Percentiles rank a stretch among this genome's conserved stretches.
Conservation (phyloP, 148 eudicot genomes). For the Oxyria digyna region DNA sequence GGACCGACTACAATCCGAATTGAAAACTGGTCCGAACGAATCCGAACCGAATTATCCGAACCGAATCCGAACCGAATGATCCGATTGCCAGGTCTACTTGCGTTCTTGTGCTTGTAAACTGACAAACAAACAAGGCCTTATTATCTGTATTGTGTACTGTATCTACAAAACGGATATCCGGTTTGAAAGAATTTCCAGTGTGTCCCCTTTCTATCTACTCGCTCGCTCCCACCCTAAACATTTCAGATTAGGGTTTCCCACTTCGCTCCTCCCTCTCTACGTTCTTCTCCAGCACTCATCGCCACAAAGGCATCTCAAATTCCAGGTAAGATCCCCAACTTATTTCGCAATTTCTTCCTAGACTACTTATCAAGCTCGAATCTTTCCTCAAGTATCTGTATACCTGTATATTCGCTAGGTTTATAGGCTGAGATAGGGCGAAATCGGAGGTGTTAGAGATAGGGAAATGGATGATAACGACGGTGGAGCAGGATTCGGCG, state of each 20-base stretch:
- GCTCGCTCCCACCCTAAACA: slow-evolving; percentile 16
- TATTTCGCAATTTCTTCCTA: background rate
- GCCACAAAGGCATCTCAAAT: background rate
- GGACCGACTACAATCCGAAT: too few relatives aligned
- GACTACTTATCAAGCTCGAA: background rate
- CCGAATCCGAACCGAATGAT: too few relatives aligned
- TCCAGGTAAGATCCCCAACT: slow-evolving; percentile 19
- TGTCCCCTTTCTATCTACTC: background rate
- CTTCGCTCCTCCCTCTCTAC: slow-evolving; percentile 1
- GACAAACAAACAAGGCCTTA: too few relatives aligned
- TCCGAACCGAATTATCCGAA: too few relatives aligned
- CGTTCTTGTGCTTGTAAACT: too few relatives aligned
- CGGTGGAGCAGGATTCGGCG: slow-evolving; percentile 28
- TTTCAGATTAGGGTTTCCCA: slow-evolving; percentile 41
- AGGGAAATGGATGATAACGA: slow-evolving; percentile 45
- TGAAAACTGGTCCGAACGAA: too few relatives aligned
- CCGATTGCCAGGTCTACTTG: too few relatives aligned
- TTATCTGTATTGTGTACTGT: too few relatives aligned
- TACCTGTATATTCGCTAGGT: background rate
- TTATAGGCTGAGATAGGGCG: background rate
- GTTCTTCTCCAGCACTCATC: slow-evolving; percentile 5
- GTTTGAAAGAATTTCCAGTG: background rate
- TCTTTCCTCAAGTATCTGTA: background rate
- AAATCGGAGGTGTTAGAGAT: background rate
- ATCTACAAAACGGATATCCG: background rate